Conservation (phyloP, 1,284 basidiomycete genomes). For the Chondrostereum purpureum region DNA sequence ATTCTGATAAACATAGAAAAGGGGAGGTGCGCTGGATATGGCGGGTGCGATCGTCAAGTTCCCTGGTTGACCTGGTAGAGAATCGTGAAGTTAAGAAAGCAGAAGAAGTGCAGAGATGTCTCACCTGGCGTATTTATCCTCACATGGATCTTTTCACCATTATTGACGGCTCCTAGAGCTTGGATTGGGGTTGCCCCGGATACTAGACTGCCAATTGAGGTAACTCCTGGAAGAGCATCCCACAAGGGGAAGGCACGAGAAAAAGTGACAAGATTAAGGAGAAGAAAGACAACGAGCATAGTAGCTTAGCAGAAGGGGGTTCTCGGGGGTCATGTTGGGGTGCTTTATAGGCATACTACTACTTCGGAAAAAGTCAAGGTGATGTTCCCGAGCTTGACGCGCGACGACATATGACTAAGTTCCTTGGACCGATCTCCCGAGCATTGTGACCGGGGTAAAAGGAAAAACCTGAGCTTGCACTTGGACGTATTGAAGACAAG, state of each 20-base stretch:
- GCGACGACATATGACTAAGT: not conserved
- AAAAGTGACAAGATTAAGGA: conserved; percentile 3
- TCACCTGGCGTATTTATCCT: conserved; percentile 27
- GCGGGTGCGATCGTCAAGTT: conserved; percentile 30
- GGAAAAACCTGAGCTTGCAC: too few species aligned
- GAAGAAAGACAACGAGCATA: not conserved
- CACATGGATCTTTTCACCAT: conserved; percentile 26
- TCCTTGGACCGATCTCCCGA: too few species aligned
- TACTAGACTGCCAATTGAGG: conserved; percentile 40
- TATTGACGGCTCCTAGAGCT: conserved; percentile 29
- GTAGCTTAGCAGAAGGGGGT: too few species aligned
- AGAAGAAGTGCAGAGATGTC: too few species aligned
- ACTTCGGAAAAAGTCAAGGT: not conserved
- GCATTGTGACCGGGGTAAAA: too few species aligned
- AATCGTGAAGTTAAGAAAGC: too few species aligned
- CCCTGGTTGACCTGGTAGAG: conserved; percentile 21
- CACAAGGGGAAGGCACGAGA: conserved; percentile 39
- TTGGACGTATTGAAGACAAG: too few species aligned
- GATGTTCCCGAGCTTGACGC: conserved; percentile 3
- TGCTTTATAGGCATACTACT: too few species aligned
- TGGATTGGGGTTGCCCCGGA: conserved; percentile 42
- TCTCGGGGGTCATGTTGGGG: too few species aligned
- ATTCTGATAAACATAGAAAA: conserved; percentile 49
- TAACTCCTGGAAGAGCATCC: conserved; percentile 34
- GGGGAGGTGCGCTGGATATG: conserved; percentile 28